Evolutionary conservation across 1,139 yeast species (phyloP), one percentile per base, ranked within the genome.

Genomic region (Debaryomyces sp.): DNA sequence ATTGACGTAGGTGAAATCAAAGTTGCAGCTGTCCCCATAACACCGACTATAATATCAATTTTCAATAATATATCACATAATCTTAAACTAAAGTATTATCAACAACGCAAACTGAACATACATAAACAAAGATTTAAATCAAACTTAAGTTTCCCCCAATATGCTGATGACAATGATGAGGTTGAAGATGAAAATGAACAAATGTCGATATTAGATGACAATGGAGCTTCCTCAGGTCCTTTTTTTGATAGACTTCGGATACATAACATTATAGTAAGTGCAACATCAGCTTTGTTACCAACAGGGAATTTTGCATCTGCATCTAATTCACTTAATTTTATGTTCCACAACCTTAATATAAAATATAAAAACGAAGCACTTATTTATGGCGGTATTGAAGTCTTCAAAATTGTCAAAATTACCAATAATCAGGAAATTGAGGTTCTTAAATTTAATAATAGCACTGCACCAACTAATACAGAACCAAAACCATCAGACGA

Each of bases 331-430:
- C 49, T 77, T 1, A 64, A 64, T 32, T 39, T 80, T 1, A 49
- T 62, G 4, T 52, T 69, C 2, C 50, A 60, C 10, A 69, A 71
- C 35, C 48, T 80, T 7, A 67, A 66, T 38, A 50, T 82, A 24
- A 75, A 75, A 47, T 81, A 77, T 49, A 76, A 75, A 47, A 71
- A 71, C 49, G 67, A 70, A 1, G 59, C 60, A 0, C 64, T 79
- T 42, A 55, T 73, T 2, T 77, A 73, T 54, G 89, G 89, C 1
- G 80, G 81, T 0, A 55, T 81, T 2, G 73, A 75, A 48, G 54
- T 51, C 0, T 52, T 80, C 22, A 54, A 53, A 8, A 52, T 77
- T 3, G 37, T 62, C 0, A 53, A 68, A 15, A 52, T 51, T 4
- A 27, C 34, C 0, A 50, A 61, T 15, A 67, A 67, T 1, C 50